Conservation (phyloP, 2,329 filamentous ascomycete genomes). For the Ciborinia camelliae region DNA sequence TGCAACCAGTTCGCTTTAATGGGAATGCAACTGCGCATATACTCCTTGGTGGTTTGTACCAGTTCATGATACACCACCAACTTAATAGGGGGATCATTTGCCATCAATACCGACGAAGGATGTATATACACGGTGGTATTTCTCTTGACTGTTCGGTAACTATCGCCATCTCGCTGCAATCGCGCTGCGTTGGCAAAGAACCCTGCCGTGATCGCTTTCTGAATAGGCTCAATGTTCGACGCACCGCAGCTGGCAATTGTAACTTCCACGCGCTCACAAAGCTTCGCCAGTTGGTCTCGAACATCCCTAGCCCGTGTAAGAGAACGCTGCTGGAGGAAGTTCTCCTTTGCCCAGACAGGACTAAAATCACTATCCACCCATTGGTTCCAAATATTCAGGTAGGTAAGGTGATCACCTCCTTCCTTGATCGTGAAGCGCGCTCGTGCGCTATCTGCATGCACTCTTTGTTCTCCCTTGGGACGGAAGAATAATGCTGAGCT, state of each 20-base stretch:
- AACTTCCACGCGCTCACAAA: constrained; percentile 92
- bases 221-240: constrained; percentile 72
- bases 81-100: constrained; percentile 69
- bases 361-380: constrained; percentile 92
- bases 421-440: constrained; percentile 86
- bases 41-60: constrained; percentile 83
- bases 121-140: constrained; percentile 89
- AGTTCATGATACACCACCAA: constrained; percentile 87
- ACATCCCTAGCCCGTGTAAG: constrained; percentile 87
- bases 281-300: constrained; percentile 83
- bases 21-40: constrained; percentile 84
- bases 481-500: constrained; percentile 87
- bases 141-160: constrained; percentile 89
- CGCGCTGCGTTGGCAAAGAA: constrained; percentile 93
- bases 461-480: constrained; percentile 87
- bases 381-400: constrained; percentile 92
- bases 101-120: constrained; percentile 77
- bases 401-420: constrained; percentile 82
- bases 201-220: constrained; percentile 82
- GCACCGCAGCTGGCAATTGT: constrained; percentile 65
- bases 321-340: constrained; percentile 89
- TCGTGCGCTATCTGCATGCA: constrained; percentile 88
- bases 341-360: constrained; percentile 83
- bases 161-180: constrained; percentile 77
- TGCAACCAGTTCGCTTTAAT: constrained; percentile 80